Percentiles rank a stretch among this genome's conserved stretches.
Conservation (phyloP, 2,329 filamentous ascomycete species). For the Atkinsonella hypoxylon region DNA sequence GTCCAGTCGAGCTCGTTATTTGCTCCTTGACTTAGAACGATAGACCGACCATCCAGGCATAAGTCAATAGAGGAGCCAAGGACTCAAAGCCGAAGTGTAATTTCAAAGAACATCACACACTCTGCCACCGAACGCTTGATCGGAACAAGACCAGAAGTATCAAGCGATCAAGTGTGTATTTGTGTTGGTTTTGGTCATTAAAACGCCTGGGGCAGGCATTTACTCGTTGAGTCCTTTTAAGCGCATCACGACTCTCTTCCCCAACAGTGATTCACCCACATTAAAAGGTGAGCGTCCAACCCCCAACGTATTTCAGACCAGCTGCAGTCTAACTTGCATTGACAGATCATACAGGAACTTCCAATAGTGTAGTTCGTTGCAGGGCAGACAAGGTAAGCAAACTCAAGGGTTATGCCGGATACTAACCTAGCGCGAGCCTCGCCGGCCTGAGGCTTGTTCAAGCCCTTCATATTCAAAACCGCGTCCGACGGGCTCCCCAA, state of each 20-base stretch:
- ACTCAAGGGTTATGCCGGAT: background rate
- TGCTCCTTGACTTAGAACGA: background rate
- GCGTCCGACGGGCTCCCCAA: slow-evolving; percentile 15
- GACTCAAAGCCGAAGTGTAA: background rate
- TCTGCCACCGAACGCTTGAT: background rate
- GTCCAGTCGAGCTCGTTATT: background rate
- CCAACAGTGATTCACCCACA: slow-evolving; percentile 6
- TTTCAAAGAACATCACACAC: background rate
- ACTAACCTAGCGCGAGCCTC: slow-evolving; percentile 7
- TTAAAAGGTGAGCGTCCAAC: background rate
- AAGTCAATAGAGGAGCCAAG: background rate
- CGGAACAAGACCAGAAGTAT: background rate
- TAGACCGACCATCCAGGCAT: background rate
- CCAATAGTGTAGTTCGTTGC: no score
- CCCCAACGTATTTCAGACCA: slow-evolving; percentile 3
- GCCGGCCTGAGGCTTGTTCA: background rate
- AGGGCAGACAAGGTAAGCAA: background rate
- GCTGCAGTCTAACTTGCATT: background rate
- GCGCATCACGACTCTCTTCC: background rate
- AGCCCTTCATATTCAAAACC: slow-evolving; percentile 11
- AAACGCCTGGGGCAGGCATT: background rate
- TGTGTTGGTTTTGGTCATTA: background rate
- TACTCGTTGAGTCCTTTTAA: background rate
- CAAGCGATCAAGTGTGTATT: background rate
- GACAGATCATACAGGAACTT: background rate